Evolutionary conservation across 2,329 filamentous ascomycete genomes (phyloP).

Genomic region (Chaetomiaceae sp.): DNA sequence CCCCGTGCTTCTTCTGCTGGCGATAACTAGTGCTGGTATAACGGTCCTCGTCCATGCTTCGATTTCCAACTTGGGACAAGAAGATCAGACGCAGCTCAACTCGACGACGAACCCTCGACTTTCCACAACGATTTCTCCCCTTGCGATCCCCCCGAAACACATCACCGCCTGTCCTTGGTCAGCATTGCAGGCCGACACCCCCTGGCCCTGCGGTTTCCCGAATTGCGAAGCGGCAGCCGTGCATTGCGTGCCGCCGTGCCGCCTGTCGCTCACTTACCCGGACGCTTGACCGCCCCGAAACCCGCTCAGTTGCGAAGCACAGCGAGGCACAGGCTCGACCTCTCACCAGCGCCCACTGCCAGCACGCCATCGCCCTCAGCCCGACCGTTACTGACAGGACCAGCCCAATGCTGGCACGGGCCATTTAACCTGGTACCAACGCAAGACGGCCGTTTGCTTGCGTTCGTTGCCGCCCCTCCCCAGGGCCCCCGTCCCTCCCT

Average conservation of each 20-base stretch:
- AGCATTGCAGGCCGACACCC: not conserved
- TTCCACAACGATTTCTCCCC: no score
- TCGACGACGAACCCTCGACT: no score
- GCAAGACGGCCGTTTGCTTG: slow-evolving; percentile 19
- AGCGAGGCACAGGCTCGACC: no score
- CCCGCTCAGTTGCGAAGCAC: no score
- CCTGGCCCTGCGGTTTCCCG: slow-evolving; percentile 1
- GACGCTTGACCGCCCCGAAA: slow-evolving; percentile 18
- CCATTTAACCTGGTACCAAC: slow-evolving; percentile 20
- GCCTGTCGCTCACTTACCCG: slow-evolving; percentile 5
- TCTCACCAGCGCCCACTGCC: slow-evolving; percentile 12
- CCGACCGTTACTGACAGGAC: slow-evolving; percentile 17
- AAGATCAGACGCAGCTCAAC: not conserved
- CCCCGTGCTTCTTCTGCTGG: not conserved
- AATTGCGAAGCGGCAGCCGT: slow-evolving; percentile 22
- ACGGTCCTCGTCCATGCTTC: not conserved
- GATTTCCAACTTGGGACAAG: no score
- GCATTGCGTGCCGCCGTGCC: slow-evolving; percentile 26
- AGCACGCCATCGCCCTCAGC: slow-evolving; percentile 28
- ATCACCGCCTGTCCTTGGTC: not conserved
- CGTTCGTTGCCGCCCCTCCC: slow-evolving; percentile 12
- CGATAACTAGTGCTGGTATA: not conserved
- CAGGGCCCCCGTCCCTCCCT: slow-evolving; percentile 11
- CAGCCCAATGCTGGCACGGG: slow-evolving; percentile 24
- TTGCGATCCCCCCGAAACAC: no score